Conservation (phyloP, 2,329 filamentous ascomycete genomes). For the Botrytis pseudocinerea region DNA sequence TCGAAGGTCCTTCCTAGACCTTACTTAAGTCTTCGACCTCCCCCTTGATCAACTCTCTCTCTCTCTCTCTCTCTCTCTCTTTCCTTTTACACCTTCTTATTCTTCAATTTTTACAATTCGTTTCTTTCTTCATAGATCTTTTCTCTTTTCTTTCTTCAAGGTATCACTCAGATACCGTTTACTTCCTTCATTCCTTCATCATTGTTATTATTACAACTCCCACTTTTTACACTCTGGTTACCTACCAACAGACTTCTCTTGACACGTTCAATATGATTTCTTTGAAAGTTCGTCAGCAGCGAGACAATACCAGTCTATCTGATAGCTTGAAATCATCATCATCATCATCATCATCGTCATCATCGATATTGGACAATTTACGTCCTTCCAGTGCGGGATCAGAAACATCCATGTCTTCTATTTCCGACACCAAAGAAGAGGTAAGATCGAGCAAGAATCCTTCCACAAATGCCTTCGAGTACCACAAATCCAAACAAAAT, state of each 20-base stretch:
- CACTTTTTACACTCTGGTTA: neutral
- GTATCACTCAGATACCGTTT: neutral
- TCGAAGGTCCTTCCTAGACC: neutral
- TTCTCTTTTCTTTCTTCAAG: neutral
- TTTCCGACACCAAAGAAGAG: neutral
- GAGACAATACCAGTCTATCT: neutral
- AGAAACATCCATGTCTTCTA: neutral
- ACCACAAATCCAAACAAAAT: neutral
- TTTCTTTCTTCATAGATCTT: neutral
- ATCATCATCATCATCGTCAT: too few species aligned
- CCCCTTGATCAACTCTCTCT: neutral
- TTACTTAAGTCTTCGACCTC: neutral
- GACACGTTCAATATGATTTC: neutral
- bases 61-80: neutral
- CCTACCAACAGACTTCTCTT: neutral
- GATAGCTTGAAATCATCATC: neutral
- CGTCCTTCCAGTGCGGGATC: neutral
- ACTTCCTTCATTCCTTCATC: neutral
- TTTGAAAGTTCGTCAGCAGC: neutral
- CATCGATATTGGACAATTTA: neutral
- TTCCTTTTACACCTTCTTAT: neutral
- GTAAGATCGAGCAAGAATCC: neutral
- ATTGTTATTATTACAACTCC: neutral
- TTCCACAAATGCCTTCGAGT: neutral
- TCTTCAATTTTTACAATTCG: conserved; percentile 3